phyloP scores from a whole-genome alignment of 2,329 filamentous ascomycete genomes.

The Cercospora sp. region DNA sequence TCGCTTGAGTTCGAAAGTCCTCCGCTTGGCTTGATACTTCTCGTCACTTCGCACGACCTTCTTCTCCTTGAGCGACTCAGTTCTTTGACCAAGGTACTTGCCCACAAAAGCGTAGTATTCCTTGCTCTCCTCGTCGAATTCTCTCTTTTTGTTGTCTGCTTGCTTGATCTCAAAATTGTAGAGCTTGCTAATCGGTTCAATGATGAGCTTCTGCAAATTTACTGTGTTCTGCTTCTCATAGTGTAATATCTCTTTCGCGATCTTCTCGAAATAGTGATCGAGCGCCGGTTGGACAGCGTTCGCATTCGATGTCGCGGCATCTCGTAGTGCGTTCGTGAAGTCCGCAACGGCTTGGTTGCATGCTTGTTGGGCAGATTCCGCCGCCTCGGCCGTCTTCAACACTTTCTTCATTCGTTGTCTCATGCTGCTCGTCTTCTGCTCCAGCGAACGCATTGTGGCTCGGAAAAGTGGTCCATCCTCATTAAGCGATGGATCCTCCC shows the following conservation, averaged over 20 bases:
- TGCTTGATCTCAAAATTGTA: conserved; percentile 98
- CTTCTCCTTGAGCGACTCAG: conserved; percentile 96
- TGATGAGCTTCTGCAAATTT: conserved; percentile 89
- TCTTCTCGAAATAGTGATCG: conserved; percentile 98
- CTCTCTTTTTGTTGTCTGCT: conserved; percentile 92
- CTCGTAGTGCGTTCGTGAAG: conserved; percentile 82
- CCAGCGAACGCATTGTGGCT: conserved; percentile 92
- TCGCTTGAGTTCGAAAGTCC: conserved; percentile 93
- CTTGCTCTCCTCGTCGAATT: conserved; percentile 98
- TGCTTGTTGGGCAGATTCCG: conserved; percentile 72
- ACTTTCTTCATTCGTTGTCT: conserved; percentile 93
- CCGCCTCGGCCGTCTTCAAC: conserved; percentile 88
- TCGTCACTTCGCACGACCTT: conserved; percentile 92
- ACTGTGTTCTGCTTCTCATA: conserved; percentile 83
- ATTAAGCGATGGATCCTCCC: conserved; percentile 77
- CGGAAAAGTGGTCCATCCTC: conserved; percentile 95
- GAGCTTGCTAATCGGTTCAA: conserved; percentile 86
- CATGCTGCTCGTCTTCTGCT: conserved; percentile 96
- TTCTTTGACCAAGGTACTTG: conserved; percentile 91
- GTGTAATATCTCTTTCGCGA: conserved; percentile 80
- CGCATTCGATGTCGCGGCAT: conserved; percentile 85
- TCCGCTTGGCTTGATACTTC: conserved; percentile 91
- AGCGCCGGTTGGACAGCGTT: conserved; percentile 96
- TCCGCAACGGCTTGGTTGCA: conserved; percentile 82
- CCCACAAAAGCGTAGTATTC: conserved; percentile 97